Conservation (phyloP, 306 rosid species). For the Quercus alba region DNA sequence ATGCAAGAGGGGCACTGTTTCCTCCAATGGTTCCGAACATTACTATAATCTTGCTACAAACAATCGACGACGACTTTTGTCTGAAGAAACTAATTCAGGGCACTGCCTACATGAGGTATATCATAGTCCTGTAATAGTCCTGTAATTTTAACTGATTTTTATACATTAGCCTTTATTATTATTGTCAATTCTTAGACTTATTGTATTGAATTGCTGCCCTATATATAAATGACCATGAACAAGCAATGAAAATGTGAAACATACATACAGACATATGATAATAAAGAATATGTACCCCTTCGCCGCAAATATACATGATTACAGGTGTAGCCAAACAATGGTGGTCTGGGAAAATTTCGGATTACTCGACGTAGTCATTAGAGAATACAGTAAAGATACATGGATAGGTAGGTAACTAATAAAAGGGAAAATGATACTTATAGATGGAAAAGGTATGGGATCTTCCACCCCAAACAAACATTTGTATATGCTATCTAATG, state of each 20-base stretch:
- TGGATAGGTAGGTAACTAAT: not conserved
- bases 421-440: not conserved
- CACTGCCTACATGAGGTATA: constrained; percentile 41
- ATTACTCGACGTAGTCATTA: too few species aligned
- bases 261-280: not conserved
- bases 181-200: too few species aligned
- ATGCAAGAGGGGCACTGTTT: constrained; percentile 52
- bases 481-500: not conserved
- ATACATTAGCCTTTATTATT: not conserved
- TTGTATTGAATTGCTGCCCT: too few species aligned
- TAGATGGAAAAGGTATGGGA: too few species aligned
- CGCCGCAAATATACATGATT: not conserved
- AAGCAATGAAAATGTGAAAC: not conserved
- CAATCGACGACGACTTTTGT: constrained; percentile 53
- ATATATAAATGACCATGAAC: too few species aligned
- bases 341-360: too few species aligned
- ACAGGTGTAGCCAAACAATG: not conserved
- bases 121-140: not conserved
- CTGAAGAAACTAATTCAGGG: constrained; percentile 27
- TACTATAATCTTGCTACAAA: constrained; percentile 25
- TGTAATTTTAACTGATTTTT: too few species aligned
- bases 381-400: too few species aligned
- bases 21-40: constrained; percentile 29
- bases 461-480: not conserved
- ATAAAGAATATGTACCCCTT: not conserved